These are phyloP conservation scores for Chamaecyparis obtusa DNA, from an alignment of 75 land plant genomes.

Conservation along the genomic window DNA sequence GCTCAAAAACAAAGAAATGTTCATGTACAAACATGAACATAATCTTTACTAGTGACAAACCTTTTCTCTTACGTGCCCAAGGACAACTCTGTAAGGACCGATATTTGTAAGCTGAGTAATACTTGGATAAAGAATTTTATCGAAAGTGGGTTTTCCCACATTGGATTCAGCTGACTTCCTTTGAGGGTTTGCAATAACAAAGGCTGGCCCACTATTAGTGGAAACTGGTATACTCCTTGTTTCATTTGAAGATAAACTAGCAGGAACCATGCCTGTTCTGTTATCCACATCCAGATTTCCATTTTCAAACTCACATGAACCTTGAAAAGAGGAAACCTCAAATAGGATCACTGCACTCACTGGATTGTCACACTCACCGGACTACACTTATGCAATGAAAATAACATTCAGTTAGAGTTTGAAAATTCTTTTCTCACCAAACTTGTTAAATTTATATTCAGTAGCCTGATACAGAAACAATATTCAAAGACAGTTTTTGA, in stretches of 20 bases:
- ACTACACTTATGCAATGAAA: background rate
- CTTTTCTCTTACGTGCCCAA: slow-evolving; percentile 89
- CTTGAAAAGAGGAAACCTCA: background rate
- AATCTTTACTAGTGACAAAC: slow-evolving; percentile 18
- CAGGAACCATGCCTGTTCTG: background rate
- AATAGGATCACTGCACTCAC: slow-evolving; percentile 5
- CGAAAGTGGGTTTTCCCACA: slow-evolving; percentile 72
- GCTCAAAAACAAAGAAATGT: background rate
- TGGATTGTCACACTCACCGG: background rate
- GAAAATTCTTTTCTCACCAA: background rate
- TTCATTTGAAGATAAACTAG: background rate
- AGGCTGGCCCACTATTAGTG: slow-evolving; percentile 14
- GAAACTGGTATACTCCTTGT: slow-evolving; percentile 18
- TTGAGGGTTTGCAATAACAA: slow-evolving; percentile 37
- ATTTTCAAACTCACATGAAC: background rate
- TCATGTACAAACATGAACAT: background rate
- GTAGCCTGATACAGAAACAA: background rate
- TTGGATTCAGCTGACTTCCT: slow-evolving; percentile 70
- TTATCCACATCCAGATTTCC: slow-evolving; percentile 5
- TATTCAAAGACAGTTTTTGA: background rate
- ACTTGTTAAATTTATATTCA: background rate
- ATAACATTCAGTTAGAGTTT: background rate
- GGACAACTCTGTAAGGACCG: slow-evolving; percentile 87
- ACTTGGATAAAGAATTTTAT: slow-evolving; percentile 86
- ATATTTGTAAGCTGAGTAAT: slow-evolving; percentile 66